Evolutionary conservation across 176 grass and related monocot species (phyloP), one percentile per base, ranked within the genome.

Genomic region (Lolium multiflorum): DNA sequence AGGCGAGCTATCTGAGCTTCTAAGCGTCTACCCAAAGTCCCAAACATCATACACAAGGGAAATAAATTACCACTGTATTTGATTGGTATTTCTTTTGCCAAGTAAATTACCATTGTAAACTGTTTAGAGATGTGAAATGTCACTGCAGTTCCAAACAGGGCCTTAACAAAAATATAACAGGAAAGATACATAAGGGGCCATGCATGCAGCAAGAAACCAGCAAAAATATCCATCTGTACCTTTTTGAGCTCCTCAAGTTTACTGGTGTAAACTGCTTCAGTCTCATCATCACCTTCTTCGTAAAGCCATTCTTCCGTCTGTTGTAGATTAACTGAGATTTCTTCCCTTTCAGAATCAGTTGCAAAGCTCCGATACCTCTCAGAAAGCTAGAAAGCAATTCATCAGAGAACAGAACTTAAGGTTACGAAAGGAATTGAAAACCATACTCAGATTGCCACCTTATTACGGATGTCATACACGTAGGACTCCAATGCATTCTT

Each of bases 221-320:
- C n/a, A 35, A 35, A 35, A 35, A 35, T 35, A 35, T 41, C 31
- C 16, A 47, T 54, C 38, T 77, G 16, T 90, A 99, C 97, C 97
- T 88, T 94, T 87, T 99, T 96, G 26, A 99, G 76, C 81, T 94
- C 97, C 68, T 94, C 87, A 48, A 99, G 87, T 90, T 99, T 99
- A 72, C 89, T 74, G 64, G 44, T 84, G 88, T 99, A 99, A 94
- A 94, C 92, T 2, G 77, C 89, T 91, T 96, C 97, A 50, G 92
- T 96, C 84, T 99, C 97, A 91, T 96, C 92, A 89, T 96, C 97
- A 77, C 97, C 97, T 88, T 99, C 97, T 89, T 96, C 97, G 20
- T 99, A 99, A 77, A 99, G 97, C 94, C 97, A 99, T 12, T 96
- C 92, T 94, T 96, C 97, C 66, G 92, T 99, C 64, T 94, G 89